phyloP scores from a whole-genome alignment of 2,329 filamentous ascomycete genomes.

The Pseudopyrenochaeta lycopersici region DNA sequence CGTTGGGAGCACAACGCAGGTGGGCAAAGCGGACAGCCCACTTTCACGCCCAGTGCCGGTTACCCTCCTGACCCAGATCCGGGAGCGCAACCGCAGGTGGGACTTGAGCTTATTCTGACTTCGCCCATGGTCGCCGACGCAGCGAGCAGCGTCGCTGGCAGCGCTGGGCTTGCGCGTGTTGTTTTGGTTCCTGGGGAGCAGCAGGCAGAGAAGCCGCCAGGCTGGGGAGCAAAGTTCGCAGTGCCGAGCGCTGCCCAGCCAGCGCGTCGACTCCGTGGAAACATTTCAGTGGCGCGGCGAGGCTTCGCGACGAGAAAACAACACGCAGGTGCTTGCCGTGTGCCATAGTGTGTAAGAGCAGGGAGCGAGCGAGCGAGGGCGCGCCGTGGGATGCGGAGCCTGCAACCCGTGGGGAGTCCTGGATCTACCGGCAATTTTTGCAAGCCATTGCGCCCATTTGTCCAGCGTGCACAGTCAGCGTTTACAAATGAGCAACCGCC shows the following conservation, averaged over 20 bases:
- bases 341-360: too few species aligned
- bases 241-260: too few species aligned
- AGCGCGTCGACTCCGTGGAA: too few species aligned
- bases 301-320: slow-evolving; percentile 1
- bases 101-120: slow-evolving; percentile 46
- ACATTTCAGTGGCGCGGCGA: too few species aligned
- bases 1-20: slow-evolving; percentile 24
- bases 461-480: not conserved
- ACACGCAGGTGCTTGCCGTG: slow-evolving; percentile 2
- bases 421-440: slow-evolving; percentile 4
- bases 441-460: not conserved
- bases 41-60: slow-evolving; percentile 29
- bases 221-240: too few species aligned
- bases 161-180: too few species aligned
- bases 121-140: slow-evolving; percentile 16
- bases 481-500: not conserved
- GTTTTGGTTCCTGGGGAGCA: too few species aligned
- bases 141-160: too few species aligned
- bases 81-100: slow-evolving; percentile 38
- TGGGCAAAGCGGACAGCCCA: slow-evolving; percentile 31
- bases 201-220: too few species aligned
- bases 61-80: slow-evolving; percentile 33
- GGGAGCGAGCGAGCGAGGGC: too few species aligned
- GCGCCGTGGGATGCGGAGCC: slow-evolving; percentile 15
- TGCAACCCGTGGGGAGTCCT: slow-evolving; percentile 35